phyloP scores from a whole-genome alignment of 768 basidiomycete genomes.

The Boletus tylopilopsis region DNA sequence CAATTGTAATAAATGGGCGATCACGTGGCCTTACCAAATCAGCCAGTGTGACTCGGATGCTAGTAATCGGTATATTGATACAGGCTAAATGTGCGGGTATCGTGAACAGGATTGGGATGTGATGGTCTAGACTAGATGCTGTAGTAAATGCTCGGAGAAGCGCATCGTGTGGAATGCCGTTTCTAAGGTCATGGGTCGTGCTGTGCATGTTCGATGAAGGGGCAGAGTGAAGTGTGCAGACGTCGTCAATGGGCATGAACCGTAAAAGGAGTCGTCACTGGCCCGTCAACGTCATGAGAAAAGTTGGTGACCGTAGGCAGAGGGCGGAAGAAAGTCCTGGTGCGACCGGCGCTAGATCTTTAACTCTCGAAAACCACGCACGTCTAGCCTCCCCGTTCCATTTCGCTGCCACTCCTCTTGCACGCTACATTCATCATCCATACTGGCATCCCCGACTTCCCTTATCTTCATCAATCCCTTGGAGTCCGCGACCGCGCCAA shows the following conservation, averaged over 20 bases:
- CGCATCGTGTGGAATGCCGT: conserved; percentile 1
- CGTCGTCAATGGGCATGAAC: conserved; percentile 3
- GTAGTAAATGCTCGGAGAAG: conserved; percentile 18
- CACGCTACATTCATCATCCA: conserved; percentile 32
- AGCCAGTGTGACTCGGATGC: neutral
- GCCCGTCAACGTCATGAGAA: conserved; percentile 6
- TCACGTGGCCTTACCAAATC: conserved; percentile 19
- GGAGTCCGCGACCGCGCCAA: conserved; percentile 2
- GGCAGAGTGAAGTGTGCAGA: conserved; percentile 2
- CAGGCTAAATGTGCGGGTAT: conserved; percentile 29
- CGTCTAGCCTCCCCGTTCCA: conserved; percentile 69
- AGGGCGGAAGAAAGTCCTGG: neutral
- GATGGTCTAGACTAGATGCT: conserved; percentile 28
- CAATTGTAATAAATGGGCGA: neutral
- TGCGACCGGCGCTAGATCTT: conserved; percentile 46
- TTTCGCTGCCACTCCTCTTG: conserved; percentile 59
- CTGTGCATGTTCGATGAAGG: conserved; percentile 8
- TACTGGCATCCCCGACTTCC: conserved; percentile 22
- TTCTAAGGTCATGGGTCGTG: conserved; percentile 3
- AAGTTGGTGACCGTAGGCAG: neutral
- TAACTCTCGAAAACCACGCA: conserved; percentile 73
- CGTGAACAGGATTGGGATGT: conserved; percentile 14
- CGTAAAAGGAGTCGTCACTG: conserved; percentile 8
- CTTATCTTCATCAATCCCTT: conserved; percentile 18
- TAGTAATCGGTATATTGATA: conserved; percentile 25